Percentiles rank a stretch among this genome's conserved stretches.
Conservation (phyloP, 768 basidiomycete genomes). For the Mycena haematopus region DNA sequence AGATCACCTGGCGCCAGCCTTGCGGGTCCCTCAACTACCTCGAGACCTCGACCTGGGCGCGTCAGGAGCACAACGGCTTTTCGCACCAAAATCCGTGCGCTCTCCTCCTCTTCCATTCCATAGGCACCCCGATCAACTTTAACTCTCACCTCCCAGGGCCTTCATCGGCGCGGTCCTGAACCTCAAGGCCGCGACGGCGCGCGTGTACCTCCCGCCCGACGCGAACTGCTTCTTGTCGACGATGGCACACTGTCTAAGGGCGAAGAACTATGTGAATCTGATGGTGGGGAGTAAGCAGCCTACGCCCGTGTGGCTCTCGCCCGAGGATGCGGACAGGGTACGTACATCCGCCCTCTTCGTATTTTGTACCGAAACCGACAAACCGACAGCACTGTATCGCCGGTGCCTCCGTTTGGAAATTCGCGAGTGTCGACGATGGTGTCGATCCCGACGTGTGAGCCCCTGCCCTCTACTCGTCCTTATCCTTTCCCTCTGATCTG, state of each 20-base stretch:
- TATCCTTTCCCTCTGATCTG: no score
- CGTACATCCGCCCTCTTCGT: conserved; percentile 18
- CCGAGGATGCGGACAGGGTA: conserved; percentile 76
- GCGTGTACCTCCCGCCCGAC: conserved; percentile 90
- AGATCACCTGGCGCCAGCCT: conserved; percentile 76
- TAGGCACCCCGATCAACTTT: no score
- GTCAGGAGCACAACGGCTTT: conserved; percentile 90
- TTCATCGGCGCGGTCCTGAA: conserved; percentile 89
- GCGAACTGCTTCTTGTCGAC: conserved; percentile 87
- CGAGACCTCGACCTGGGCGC: conserved; percentile 86
- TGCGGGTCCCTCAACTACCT: conserved; percentile 83
- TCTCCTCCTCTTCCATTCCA: background rate
- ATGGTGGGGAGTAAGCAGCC: conserved; percentile 92
- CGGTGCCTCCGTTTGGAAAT: conserved; percentile 87
- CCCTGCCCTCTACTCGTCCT: background rate
- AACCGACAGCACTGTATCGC: conserved; percentile 75
- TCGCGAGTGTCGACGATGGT: conserved; percentile 77
- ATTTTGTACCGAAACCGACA: conserved; percentile 10
- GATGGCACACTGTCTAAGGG: conserved; percentile 80
- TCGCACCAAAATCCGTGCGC: conserved; percentile 79
- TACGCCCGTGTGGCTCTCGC: conserved; percentile 76
- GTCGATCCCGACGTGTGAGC: conserved; percentile 73
- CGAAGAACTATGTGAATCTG: conserved; percentile 86
- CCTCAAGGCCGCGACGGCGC: conserved; percentile 71
- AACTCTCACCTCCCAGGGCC: conserved; percentile 39